Base-by-base conservation (phyloP, 257 asterid genomes). In the Primulina huaijiensis region DNA sequence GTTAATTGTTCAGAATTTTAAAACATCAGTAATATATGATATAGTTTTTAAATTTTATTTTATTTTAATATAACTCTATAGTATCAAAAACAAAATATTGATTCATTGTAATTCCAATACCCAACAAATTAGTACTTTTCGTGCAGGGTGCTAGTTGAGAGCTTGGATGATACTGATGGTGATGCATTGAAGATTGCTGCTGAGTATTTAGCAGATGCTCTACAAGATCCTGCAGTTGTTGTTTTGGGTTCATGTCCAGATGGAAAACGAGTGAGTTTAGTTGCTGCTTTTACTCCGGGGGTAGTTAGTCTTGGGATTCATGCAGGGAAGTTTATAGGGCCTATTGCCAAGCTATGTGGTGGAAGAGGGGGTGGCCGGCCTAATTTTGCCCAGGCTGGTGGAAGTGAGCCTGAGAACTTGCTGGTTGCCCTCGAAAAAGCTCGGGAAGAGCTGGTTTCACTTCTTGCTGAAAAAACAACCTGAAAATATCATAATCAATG, bases 291-390 rank as follows among this genome's bases (percentile, higher is more conserved):
- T 64, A 80, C 81, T 73, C 93, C 96, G 0, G 89, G 95, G 56
- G 94, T 90, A 9, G 90, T 92, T 58, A 71, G 60, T n/a, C 86
- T 84, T 19, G 98, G 98, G 50, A 65, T 90, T 20, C 86, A 88
- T 69, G 98, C 97, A 1, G 98, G 98, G 69, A 91, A 90, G 79
- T 82, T 90, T 34, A 85, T 92, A 9, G 96, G 96, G 72, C 85
- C 90, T 46, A 81, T 92, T 78, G 97, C 98, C 56, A 83, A 88
- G 75, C 62, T 85, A 74, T 92, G 97, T 14, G 97, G 98, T 11
- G 98, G 98, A 61, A 89, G 78, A 78, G 98, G 98, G 6, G 98
- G 98, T 6, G 98, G 98, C 31, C 88, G 92, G 29, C 97, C 96
- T 27, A 88, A 87, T 74, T 77, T 88, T 2, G 98, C 98, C 23